Conservation (phyloP, 2,329 filamentous ascomycete species). For the Hirsutella minnesotensis region DNA sequence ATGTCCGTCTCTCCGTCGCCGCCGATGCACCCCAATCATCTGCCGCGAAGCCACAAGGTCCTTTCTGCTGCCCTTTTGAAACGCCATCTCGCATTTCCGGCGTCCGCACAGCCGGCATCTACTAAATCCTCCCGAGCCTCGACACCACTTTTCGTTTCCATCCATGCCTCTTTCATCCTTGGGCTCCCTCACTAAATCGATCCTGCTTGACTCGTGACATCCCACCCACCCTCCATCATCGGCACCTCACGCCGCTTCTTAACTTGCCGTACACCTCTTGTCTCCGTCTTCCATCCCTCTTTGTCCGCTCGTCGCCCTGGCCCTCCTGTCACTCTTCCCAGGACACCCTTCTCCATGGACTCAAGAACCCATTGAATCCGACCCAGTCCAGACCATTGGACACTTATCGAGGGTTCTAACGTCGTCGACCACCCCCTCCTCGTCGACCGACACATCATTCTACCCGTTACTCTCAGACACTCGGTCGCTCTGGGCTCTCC, state of each 20-base stretch:
- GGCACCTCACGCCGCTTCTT: background rate
- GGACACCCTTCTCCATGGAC: background rate
- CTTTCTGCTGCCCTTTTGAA: background rate
- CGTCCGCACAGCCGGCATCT: background rate
- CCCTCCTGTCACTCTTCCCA: background rate
- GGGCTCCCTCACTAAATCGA: background rate
- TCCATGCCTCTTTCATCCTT: background rate
- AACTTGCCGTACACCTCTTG: no score
- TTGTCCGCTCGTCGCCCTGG: background rate
- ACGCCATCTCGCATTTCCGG: background rate
- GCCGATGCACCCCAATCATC: background rate
- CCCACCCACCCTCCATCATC: background rate
- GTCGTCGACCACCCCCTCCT: background rate
- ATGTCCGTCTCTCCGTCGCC: background rate
- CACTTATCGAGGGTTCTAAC: background rate
- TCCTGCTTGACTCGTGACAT: background rate
- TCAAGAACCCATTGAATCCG: background rate
- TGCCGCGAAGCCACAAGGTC: background rate
- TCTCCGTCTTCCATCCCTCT: background rate
- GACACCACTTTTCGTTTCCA: no score
- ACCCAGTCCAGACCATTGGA: background rate
- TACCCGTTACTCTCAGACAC: background rate
- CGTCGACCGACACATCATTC: background rate
- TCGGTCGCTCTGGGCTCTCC: no score
- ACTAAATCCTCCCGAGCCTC: background rate